These are phyloP conservation scores for Clavariopsis aquatica DNA, from an alignment of 495 filamentous ascomycete species.

Conservation along the genomic window DNA sequence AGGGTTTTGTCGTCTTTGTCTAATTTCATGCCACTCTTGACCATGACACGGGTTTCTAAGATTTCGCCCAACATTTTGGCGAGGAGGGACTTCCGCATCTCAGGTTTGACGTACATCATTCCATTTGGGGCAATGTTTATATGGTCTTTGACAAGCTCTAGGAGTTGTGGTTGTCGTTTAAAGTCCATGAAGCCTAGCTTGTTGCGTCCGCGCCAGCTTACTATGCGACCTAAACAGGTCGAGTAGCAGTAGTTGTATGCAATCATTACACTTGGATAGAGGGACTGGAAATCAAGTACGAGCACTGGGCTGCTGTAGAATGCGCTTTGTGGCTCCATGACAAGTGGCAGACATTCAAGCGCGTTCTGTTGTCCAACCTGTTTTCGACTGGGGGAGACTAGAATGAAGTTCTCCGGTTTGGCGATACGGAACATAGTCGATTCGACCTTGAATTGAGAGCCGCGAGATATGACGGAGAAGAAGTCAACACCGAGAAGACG, in stretches of 20 bases:
- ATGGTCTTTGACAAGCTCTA: conserved; percentile 78
- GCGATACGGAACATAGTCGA: conserved; percentile 98
- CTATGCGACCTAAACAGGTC: conserved; percentile 84
- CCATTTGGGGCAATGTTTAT: conserved; percentile 96
- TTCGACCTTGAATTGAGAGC: conserved; percentile 97
- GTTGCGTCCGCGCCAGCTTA: conserved; percentile 81
- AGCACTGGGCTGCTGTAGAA: conserved; percentile 90
- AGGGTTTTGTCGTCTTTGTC: conserved; percentile 87
- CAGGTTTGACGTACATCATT: conserved; percentile 87
- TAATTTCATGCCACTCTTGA: conserved; percentile 94
- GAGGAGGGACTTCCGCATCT: conserved; percentile 83
- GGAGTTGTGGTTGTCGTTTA: conserved; percentile 67
- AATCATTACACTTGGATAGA: conserved; percentile 98
- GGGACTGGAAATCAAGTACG: conserved; percentile 92
- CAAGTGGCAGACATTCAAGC: conserved; percentile 88
- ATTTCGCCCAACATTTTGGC: conserved; percentile 98
- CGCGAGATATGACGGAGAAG: conserved; percentile 88
- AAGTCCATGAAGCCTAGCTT: conserved; percentile 95
- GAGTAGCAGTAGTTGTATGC: conserved; percentile 99
- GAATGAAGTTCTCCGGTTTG: conserved; percentile 91
- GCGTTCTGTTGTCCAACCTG: conserved; percentile 95
- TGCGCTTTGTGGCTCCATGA: conserved; percentile 95
- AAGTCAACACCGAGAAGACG: conserved; percentile 93
- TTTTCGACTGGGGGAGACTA: conserved; percentile 84
- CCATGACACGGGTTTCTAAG: conserved; percentile 95